A percentile compares a stretch with the other conserved stretches of the same genome.
phyloP scores from a whole-genome alignment of 805 yeast genomes.

The Candida saitoana region DNA sequence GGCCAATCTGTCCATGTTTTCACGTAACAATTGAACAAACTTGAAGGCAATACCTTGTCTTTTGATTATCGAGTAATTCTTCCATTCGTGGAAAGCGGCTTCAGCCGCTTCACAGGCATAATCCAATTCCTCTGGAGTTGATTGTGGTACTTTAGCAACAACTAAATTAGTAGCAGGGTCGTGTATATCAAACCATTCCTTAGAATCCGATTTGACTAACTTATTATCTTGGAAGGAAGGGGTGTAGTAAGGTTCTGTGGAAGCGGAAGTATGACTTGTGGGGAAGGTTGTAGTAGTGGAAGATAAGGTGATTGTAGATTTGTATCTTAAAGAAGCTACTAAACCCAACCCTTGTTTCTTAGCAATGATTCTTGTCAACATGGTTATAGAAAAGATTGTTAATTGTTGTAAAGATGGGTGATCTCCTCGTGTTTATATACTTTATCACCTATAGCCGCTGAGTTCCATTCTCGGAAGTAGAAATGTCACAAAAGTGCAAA shows the following conservation, averaged over 20 bases:
- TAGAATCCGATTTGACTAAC: constrained; percentile 46
- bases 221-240: constrained; percentile 51
- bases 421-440: not conserved
- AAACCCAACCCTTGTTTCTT: not conserved
- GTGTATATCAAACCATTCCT: constrained; percentile 61
- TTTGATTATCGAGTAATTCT: constrained; percentile 50
- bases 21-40: constrained; percentile 58
- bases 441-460: too few species aligned
- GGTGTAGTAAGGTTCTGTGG: constrained; percentile 44
- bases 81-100: constrained; percentile 58
- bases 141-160: constrained; percentile 67
- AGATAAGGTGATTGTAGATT: constrained; percentile 17
- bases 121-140: constrained; percentile 60
- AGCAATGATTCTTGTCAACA: constrained; percentile 1
- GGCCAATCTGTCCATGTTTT: constrained; percentile 67
- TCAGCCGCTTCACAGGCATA: constrained; percentile 64
- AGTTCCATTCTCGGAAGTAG: too few species aligned
- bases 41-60: constrained; percentile 74
- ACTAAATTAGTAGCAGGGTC: constrained; percentile 74
- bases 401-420: too few species aligned
- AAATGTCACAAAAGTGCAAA: too few species aligned
- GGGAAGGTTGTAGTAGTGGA: constrained; percentile 38
- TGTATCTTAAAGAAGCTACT: constrained; percentile 7
- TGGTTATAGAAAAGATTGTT: too few species aligned
- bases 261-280: constrained; percentile 31